Conservation (phyloP, 495 filamentous ascomycete species). For the Aspergillus carlsbadensis region DNA sequence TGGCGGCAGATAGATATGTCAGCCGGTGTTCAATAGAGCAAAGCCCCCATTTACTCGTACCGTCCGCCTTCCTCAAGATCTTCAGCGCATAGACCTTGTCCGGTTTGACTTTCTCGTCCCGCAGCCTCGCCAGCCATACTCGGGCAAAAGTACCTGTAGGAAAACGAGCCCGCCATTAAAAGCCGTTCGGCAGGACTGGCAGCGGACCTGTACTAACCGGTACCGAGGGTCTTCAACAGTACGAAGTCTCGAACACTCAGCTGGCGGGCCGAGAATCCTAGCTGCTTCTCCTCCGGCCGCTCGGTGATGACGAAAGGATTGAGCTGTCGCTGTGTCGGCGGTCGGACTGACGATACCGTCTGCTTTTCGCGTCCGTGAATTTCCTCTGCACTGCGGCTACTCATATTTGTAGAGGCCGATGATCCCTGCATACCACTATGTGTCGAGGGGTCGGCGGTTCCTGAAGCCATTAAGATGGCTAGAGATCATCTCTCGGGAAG, state of each 20-base stretch:
- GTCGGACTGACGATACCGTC: constrained; percentile 43
- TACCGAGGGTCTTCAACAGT: constrained; percentile 86
- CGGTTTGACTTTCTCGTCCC: constrained; percentile 52
- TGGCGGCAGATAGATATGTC: constrained; percentile 2
- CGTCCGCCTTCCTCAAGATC: constrained; percentile 85
- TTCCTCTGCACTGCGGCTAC: constrained; percentile 35
- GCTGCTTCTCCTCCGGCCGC: constrained; percentile 54
- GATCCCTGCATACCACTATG: constrained; percentile 36
- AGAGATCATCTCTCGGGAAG: constrained; percentile 36
- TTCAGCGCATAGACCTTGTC: constrained; percentile 89
- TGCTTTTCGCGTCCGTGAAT: constrained; percentile 52
- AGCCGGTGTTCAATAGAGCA: constrained; percentile 8
- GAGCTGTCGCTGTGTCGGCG: constrained; percentile 44
- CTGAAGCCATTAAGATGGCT: constrained; percentile 44
- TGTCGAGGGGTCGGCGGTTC: constrained; percentile 41
- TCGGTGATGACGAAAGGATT: constrained; percentile 54
- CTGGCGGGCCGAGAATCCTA: constrained; percentile 54
- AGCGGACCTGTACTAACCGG: constrained; percentile 53
- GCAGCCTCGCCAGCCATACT: constrained; percentile 80
- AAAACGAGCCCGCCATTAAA: constrained; percentile 31
- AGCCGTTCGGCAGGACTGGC: constrained; percentile 16
- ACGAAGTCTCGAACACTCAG: constrained; percentile 73
- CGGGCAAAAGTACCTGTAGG: constrained; percentile 86
- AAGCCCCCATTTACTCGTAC: constrained; percentile 32
- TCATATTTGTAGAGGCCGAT: constrained; percentile 18